A percentile compares a stretch with the other conserved stretches of the same genome.
Conservation (phyloP, 2,329 filamentous ascomycete species). For the Sclerotinia spermophila region DNA sequence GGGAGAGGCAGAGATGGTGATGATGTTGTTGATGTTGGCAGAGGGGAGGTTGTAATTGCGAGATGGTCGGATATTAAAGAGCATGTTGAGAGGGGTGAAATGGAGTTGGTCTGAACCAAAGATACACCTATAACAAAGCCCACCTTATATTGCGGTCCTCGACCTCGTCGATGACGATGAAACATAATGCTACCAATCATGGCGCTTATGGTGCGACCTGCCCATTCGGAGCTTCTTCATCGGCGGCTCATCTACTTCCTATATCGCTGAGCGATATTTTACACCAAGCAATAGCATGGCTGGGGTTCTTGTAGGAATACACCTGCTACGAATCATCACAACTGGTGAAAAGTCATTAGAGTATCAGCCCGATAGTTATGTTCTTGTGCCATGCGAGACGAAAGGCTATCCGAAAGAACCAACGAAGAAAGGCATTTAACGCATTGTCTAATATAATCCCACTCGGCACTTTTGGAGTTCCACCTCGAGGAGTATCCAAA, state of each 20-base stretch:
- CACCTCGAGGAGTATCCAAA: not conserved
- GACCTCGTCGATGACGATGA: not conserved
- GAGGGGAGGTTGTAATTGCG: slow-evolving; percentile 34
- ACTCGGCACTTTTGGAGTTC: not conserved
- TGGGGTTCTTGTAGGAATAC: not conserved
- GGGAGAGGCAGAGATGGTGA: slow-evolving; percentile 64
- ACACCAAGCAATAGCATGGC: too few relatives aligned
- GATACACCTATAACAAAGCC: not conserved
- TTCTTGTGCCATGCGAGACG: not conserved
- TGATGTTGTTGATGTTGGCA: slow-evolving; percentile 50
- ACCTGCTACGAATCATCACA: too few relatives aligned
- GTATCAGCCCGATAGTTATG: not conserved
- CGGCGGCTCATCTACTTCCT: not conserved
- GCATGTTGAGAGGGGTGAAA: slow-evolving; percentile 25
- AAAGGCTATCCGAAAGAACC: not conserved
- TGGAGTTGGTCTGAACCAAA: slow-evolving; percentile 27
- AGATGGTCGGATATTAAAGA: slow-evolving; percentile 40
- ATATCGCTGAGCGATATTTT: not conserved
- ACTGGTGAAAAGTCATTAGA: too few relatives aligned
- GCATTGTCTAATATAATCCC: not conserved
- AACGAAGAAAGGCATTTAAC: not conserved
- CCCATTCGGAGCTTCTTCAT: too few relatives aligned
- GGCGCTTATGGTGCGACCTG: not conserved
- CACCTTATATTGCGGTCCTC: too few relatives aligned
- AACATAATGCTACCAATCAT: not conserved